A percentile compares a stretch with the other conserved stretches of the same genome.
phyloP scores from a whole-genome alignment of 768 basidiomycete genomes.

The Leccinellum rugosiceps region DNA sequence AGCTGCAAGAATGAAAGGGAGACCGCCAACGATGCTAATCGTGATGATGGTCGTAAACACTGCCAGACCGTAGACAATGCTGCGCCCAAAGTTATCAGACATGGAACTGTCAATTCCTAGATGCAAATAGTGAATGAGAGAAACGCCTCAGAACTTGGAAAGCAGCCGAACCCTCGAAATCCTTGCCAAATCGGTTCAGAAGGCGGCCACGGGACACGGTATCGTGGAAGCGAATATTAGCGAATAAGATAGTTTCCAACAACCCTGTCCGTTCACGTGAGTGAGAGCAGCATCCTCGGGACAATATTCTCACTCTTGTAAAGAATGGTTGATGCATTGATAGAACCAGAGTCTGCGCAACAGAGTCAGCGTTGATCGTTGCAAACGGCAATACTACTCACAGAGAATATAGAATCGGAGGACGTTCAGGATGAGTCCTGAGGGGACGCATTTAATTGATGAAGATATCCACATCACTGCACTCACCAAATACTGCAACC shows the following conservation, averaged over 20 bases:
- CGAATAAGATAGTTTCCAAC: slow-evolving; percentile 79
- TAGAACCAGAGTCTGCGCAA: slow-evolving; percentile 63
- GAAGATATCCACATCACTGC: background rate
- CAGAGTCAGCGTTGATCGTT: slow-evolving; percentile 5
- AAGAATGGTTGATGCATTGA: slow-evolving; percentile 73
- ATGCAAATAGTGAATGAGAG: slow-evolving; percentile 12
- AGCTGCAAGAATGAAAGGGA: slow-evolving; percentile 65
- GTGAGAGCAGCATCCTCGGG: background rate
- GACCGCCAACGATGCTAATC: slow-evolving; percentile 75
- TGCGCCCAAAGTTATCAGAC: slow-evolving; percentile 83
- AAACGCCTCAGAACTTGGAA: background rate
- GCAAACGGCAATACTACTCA: slow-evolving; percentile 29
- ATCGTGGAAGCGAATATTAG: slow-evolving; percentile 90
- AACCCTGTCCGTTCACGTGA: slow-evolving; percentile 40
- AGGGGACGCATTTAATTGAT: slow-evolving; percentile 13
- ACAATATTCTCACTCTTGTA: slow-evolving; percentile 52
- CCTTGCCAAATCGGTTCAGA: slow-evolving; percentile 84
- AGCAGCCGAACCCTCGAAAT: slow-evolving; percentile 61
- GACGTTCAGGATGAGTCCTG: slow-evolving; percentile 57
- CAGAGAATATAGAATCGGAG: slow-evolving; percentile 71
- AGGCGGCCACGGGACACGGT: slow-evolving; percentile 83
- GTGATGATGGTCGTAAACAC: slow-evolving; percentile 69
- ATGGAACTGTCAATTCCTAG: slow-evolving; percentile 78
- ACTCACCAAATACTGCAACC: slow-evolving; percentile 38
- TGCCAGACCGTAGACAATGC: slow-evolving; percentile 67